phyloP scores from a whole-genome alignment of 139 green algal genomes.

The Nannochloris sp. region DNA sequence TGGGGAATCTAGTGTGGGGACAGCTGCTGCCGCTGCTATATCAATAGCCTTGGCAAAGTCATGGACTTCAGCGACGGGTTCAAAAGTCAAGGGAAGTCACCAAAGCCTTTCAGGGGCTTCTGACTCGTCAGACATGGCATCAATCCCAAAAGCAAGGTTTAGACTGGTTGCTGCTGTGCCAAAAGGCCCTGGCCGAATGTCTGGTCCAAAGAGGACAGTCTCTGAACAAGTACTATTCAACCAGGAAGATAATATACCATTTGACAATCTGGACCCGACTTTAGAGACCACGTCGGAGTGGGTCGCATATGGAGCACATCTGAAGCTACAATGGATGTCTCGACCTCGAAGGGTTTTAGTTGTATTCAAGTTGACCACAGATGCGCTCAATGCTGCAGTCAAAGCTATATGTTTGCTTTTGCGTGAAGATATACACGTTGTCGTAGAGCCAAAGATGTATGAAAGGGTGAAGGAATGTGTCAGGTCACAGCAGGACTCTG shows the following conservation, averaged over 20 bases:
- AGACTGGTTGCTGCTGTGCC: slow-evolving; percentile 51
- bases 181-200: not conserved
- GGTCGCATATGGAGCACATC: slow-evolving; percentile 27
- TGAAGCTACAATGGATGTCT: slow-evolving; percentile 53
- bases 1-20: slow-evolving; percentile 38
- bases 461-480: slow-evolving; percentile 9
- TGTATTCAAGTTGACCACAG: slow-evolving; percentile 34
- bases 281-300: slow-evolving; percentile 5
- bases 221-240: too few species aligned
- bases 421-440: slow-evolving; percentile 27
- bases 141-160: slow-evolving; percentile 34
- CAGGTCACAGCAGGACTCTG: not conserved
- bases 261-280: too few species aligned
- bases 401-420: slow-evolving; percentile 36
- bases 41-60: slow-evolving; percentile 48
- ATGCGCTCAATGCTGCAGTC: slow-evolving; percentile 14
- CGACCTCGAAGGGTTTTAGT: slow-evolving; percentile 36
- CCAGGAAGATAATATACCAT: too few species aligned
- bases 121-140: not conserved
- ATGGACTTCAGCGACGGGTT: slow-evolving; percentile 28
- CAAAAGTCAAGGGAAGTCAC: not conserved
- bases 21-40: slow-evolving; percentile 47
- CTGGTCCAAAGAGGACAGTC: too few species aligned
- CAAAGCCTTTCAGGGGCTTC: not conserved
- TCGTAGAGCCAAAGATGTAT: slow-evolving; percentile 37